These are phyloP conservation scores for Citrus cavaleriei DNA, from an alignment of 345 rosid genomes.

Conservation along the genomic window DNA sequence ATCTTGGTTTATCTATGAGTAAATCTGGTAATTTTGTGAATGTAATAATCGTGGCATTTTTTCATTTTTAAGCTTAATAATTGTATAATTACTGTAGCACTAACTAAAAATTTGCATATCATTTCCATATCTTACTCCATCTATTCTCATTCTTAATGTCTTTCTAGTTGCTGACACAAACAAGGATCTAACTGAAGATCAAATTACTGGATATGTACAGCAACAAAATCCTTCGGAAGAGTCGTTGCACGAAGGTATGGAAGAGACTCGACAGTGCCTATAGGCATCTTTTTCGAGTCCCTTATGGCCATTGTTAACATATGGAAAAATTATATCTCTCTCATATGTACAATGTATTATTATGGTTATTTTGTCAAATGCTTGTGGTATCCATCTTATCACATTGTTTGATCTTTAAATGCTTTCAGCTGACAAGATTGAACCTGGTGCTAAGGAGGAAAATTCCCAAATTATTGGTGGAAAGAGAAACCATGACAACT, in stretches of 20 bases:
- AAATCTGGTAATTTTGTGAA: conserved; percentile 25
- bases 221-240: conserved; percentile 25
- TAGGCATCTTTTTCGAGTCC: conserved; percentile 17
- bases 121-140: background rate
- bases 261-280: conserved; percentile 5
- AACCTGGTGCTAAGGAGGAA: conserved; percentile 30
- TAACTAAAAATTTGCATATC: background rate
- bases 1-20: conserved; percentile 45
- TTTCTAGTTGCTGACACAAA: conserved; percentile 29
- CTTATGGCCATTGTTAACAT: background rate
- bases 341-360: background rate
- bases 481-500: conserved; percentile 58
- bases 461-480: conserved; percentile 36
- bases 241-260: conserved; percentile 31
- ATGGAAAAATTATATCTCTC: background rate
- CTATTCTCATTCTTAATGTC: conserved; percentile 9
- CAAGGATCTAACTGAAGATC: conserved; percentile 32
- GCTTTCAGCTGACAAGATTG: conserved; percentile 44
- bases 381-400: conserved; percentile 4
- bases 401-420: conserved; percentile 11
- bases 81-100: background rate
- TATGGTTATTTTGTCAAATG: background rate
- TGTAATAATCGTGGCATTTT: background rate
- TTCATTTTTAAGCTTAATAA: background rate
- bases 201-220: conserved; percentile 16